These are phyloP conservation scores for Skeletonema potamos DNA, from an alignment of 108 stramenopile species.

Conservation along the genomic window DNA sequence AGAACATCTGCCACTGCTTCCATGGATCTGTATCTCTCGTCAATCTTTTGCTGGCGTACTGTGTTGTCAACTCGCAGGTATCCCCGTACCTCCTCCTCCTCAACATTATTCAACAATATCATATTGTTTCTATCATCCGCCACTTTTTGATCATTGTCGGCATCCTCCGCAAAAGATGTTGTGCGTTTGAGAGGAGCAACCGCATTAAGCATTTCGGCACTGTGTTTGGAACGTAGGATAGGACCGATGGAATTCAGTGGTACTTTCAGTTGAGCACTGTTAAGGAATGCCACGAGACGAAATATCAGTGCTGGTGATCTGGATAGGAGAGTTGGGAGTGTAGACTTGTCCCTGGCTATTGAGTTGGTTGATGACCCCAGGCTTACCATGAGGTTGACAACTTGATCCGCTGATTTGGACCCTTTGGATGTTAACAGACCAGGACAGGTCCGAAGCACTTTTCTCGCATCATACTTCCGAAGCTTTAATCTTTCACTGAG, in stretches of 20 bases:
- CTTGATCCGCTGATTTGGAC: slow-evolving; percentile 59
- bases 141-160: not conserved
- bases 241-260: slow-evolving; percentile 65
- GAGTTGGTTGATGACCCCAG: slow-evolving; percentile 61
- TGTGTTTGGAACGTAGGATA: slow-evolving; percentile 52
- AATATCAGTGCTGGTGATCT: slow-evolving; percentile 73
- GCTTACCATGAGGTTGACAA: slow-evolving; percentile 61
- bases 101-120: not conserved
- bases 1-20: slow-evolving; percentile 49
- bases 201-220: slow-evolving; percentile 57
- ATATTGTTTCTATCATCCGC: slow-evolving; percentile 1
- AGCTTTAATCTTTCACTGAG: slow-evolving; percentile 52
- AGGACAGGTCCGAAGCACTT: slow-evolving; percentile 65
- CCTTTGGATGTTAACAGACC: slow-evolving; percentile 67
- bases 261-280: slow-evolving; percentile 63
- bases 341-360: slow-evolving; percentile 68
- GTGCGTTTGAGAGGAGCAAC: slow-evolving; percentile 57
- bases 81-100: slow-evolving; percentile 13
- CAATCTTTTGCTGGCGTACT: slow-evolving; percentile 34
- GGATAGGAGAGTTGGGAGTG: slow-evolving; percentile 57
- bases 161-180: not conserved
- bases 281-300: slow-evolving; percentile 70
- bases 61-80: slow-evolving; percentile 24
- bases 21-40: slow-evolving; percentile 63
- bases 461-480: slow-evolving; percentile 68